Evolutionary conservation across 179 eudicot genomes (phyloP), one percentile per base, ranked within the genome.

Genomic region (Sideroxylon spinosum): DNA sequence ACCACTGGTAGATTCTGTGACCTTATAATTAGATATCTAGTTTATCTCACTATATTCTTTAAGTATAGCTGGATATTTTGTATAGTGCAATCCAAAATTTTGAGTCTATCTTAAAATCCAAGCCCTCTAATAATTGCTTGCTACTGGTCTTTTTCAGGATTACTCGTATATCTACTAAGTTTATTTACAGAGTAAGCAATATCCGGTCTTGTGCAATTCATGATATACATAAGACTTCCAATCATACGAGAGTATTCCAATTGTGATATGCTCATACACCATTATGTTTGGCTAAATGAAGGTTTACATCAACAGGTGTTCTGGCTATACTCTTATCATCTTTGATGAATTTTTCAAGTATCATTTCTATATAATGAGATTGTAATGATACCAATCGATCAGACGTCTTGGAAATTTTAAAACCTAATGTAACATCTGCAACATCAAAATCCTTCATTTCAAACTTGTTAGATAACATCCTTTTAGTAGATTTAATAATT

Each of bases 31-130:
- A n/a, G 82, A 79, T 6, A 82, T 71, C 80, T 84, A 81, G 50
- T 81, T 84, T 3, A 78, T 72, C 66, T 84, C 80, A 72, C 63
- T 70, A 60, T 64, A 79, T 25, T 78, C 60, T 71, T 83, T 80
- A 11, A 79, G 53, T 0, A 76, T 55, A 26, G 22, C 13, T 8
- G 63, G 77, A 79, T 79, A 78, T 29, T 28, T 64, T 9, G 6
- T 13, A 63, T 68, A 81, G 14, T 75, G 68, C 28, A 84, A 16
- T 26, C 72, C 68, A 52, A 23, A 76, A 9, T 82, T 68, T 10
- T 20, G 8, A 44, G 82, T 80, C 0, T 56, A 56, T 66, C 64
- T 53, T 22, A 79, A 61, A 25, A 79, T 75, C 26, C 44, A 2
- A 75, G 78, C 16, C 75, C 28, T 56, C 70, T 68, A 14, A 48